phyloP scores from a whole-genome alignment of 179 eudicot genomes.

The Carnegiea gigantea region DNA sequence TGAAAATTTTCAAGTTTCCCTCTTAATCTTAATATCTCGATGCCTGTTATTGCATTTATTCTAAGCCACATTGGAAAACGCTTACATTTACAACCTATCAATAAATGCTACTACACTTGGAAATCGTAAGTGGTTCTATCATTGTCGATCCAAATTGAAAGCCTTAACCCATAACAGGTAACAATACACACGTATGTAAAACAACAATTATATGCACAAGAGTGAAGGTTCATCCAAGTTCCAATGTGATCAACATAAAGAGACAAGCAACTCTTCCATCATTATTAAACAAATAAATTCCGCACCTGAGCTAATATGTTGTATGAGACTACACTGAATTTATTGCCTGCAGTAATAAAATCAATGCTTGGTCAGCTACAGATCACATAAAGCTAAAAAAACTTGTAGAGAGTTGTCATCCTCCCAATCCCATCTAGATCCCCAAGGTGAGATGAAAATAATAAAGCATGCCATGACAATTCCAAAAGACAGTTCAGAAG shows the following conservation, averaged over 20 bases:
- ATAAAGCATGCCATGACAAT: not conserved
- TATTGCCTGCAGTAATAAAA: conserved; percentile 54
- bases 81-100: no score
- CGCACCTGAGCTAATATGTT: conserved; percentile 91
- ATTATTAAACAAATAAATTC: not conserved
- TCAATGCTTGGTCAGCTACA: conserved; percentile 11
- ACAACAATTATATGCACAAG: not conserved
- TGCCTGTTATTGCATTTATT: no score
- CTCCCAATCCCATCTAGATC: not conserved
- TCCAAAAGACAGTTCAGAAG: no score
- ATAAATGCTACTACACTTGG: not conserved
- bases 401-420: not conserved
- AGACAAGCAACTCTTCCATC: not conserved
- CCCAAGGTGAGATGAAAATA: not conserved
- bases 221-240: conserved; percentile 1
- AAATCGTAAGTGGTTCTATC: not conserved
- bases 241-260: not conserved
- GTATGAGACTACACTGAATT: conserved; percentile 81
- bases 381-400: not conserved
- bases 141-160: not conserved
- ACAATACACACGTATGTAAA: not conserved
- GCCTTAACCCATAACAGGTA: not conserved
- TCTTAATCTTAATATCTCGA: no score
- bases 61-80: not conserved
- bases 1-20: no score